These are phyloP conservation scores for Solanum chilense DNA, from an alignment of 257 asterid species.

Conservation along the genomic window DNA sequence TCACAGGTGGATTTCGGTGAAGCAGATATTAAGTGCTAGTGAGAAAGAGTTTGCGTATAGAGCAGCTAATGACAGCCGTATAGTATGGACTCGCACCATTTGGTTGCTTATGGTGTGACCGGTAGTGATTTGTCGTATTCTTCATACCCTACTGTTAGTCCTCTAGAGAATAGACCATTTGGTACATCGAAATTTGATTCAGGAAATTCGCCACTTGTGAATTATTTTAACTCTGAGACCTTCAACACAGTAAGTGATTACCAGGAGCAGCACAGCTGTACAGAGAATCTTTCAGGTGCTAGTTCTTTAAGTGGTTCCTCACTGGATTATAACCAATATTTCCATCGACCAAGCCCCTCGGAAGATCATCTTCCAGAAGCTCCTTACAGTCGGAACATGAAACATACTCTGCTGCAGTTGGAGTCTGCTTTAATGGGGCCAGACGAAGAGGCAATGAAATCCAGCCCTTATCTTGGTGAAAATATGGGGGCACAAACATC, in stretches of 20 bases:
- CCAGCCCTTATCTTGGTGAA: neutral
- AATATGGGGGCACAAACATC: neutral
- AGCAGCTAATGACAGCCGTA: constrained; percentile 5
- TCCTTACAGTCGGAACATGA: constrained; percentile 25
- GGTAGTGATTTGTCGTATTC: constrained; percentile 17
- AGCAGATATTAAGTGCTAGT: neutral
- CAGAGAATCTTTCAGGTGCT: constrained; percentile 42
- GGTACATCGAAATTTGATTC: constrained; percentile 42
- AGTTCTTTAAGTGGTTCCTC: constrained; percentile 53
- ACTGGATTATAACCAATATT: constrained; percentile 25
- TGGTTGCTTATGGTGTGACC: constrained; percentile 8
- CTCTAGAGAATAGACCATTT: constrained; percentile 29
- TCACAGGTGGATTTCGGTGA: neutral
- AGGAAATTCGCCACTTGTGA: constrained; percentile 47
- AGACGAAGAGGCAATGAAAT: neutral
- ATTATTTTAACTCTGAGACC: constrained; percentile 36
- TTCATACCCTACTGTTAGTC: constrained; percentile 30
- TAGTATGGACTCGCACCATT: constrained; percentile 22
- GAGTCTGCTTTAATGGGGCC: constrained; percentile 8
- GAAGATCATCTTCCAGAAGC: constrained; percentile 23
- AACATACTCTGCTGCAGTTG: constrained; percentile 27
- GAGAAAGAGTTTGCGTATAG: neutral
- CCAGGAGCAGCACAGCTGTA: constrained; percentile 40
- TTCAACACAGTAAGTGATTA: constrained; percentile 21
- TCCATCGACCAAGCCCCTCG: constrained; percentile 31